These are phyloP conservation scores for Sechiopsis laciniata DNA, from an alignment of 306 rosid genomes.

Conservation along the genomic window DNA sequence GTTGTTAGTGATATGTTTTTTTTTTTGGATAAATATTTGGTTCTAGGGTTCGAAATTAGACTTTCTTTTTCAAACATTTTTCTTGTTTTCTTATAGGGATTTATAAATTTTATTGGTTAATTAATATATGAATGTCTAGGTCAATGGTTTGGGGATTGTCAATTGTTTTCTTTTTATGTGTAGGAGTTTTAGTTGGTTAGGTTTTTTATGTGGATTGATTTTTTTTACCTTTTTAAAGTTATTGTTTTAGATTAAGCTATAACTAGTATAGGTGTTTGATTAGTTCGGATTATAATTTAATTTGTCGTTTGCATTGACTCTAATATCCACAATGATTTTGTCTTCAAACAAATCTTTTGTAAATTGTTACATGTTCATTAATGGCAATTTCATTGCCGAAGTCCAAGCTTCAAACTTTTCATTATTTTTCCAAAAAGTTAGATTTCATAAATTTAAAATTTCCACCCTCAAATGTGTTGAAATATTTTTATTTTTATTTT, in stretches of 20 bases:
- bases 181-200: neutral
- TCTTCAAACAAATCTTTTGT: neutral
- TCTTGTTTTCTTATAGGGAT: neutral
- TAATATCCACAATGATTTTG: neutral
- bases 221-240: neutral
- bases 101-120: constrained; percentile 1
- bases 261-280: constrained; percentile 3
- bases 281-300: neutral
- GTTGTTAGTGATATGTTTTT: neutral
- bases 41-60: neutral
- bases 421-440: neutral
- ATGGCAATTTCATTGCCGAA: neutral
- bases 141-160: neutral
- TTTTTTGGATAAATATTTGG: constrained; percentile 1
- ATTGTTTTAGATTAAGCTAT: constrained; percentile 10
- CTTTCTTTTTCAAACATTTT: neutral
- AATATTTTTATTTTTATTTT: neutral
- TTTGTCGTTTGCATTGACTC: neutral
- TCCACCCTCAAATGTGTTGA: neutral
- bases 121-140: neutral
- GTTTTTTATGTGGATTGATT: neutral
- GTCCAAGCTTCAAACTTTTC: neutral
- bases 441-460: too few species aligned
- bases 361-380: neutral
- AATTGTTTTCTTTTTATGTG: constrained; percentile 2